Evolutionary conservation across 805 yeast genomes (phyloP), one percentile per base, ranked within the genome.

Genomic region (Danielozyma ontarioensis): DNA sequence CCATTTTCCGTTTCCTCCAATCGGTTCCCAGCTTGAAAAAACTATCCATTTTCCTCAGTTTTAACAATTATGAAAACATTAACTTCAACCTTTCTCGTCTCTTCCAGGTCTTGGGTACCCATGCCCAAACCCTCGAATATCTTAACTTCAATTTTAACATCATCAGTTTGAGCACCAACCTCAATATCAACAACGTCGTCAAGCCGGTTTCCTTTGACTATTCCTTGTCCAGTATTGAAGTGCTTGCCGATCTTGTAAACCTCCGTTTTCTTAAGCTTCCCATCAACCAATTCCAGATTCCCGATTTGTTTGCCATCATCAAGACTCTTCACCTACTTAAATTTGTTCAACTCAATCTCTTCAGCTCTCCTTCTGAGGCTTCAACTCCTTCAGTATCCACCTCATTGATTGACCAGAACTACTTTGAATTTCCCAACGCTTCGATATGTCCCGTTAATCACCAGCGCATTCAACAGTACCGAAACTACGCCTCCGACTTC

Each of bases 251-350:
- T 3, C 27, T 42, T 13, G 22, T 21, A 10, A 15, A 26, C 6
- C 17, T 44, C 5, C 14, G 33, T 25, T 30, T 28, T 22, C 28
- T 42, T 7, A 32, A 39, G 13, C 24, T 40, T 6, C 46, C 46
- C 12, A 25, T 41, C 5, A 37, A 31, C 24, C 36, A 36, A 15
- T 29, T 17, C 16, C 36, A 41, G 12, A 15, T 43, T 15, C 12
- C 32, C n/a, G 29, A 34, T 3, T 29, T 39, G 16, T 16, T 39
- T 15, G 17, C 17, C 13, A 21, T 43, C 11, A n/a, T 33, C 12
- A 13, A 12, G 13, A 30, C 32, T n/a, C 30, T 33, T 16, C 29
- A 28, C 6, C 3, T 23, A 3, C 15, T 36, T 5, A 21, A 34
- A 14, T 29, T 35, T 13, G 15, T 31, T 18, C 26, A 25, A 13